These are phyloP conservation scores for Iris pallida DNA, from an alignment of 116 monocot species.

Conservation along the genomic window DNA sequence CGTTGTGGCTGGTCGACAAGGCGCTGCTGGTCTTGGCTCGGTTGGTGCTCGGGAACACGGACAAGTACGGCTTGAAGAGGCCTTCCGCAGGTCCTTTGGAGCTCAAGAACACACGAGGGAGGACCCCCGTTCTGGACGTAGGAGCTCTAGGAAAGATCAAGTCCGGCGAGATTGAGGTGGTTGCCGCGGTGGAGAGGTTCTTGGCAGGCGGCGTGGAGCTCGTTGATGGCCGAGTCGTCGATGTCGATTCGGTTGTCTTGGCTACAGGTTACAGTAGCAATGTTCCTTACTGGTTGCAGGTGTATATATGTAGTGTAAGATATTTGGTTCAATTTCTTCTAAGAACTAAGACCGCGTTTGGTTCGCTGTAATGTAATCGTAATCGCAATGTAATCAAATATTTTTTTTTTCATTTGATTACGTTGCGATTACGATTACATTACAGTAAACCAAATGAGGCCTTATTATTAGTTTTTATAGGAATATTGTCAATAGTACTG, in stretches of 20 bases:
- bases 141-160: constrained; percentile 57
- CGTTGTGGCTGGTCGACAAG: constrained; percentile 67
- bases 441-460: no score
- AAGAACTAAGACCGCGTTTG: neutral
- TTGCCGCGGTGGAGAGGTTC: constrained; percentile 52
- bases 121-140: constrained; percentile 67
- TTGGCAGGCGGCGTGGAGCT: constrained; percentile 41
- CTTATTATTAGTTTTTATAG: no score
- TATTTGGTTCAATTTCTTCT: neutral
- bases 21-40: constrained; percentile 51
- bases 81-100: constrained; percentile 53
- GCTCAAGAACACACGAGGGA: constrained; percentile 59
- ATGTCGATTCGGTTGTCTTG: constrained; percentile 50
- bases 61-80: constrained; percentile 51
- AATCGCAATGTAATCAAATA: no score
- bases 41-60: constrained; percentile 51
- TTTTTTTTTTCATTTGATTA: no score
- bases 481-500: neutral
- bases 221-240: constrained; percentile 33
- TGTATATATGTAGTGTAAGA: no score
- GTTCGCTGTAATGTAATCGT: neutral
- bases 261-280: constrained; percentile 86
- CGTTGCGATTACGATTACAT: no score
- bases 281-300: constrained; percentile 68
- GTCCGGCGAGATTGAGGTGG: constrained; percentile 55